Base-by-base conservation (phyloP, 2,329 filamentous ascomycete species). In the Beauveria sp. region DNA sequence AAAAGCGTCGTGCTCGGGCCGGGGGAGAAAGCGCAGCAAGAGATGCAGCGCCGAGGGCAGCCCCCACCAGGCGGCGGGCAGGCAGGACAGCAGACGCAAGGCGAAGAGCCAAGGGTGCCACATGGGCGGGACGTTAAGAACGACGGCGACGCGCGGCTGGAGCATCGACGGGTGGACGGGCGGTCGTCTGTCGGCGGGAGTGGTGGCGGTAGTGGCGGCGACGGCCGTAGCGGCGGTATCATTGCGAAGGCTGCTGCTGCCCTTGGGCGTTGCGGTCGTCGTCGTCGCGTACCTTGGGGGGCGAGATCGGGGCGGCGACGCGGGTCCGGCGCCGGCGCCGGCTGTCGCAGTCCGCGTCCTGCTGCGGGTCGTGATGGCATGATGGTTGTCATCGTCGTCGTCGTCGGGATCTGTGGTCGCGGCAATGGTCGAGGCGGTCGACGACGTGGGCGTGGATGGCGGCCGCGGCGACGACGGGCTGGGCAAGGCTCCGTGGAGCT, bases 111-210 rank as follows among this genome's bases (percentile, higher is more conserved):
- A 87, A 48, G 88, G 79, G 71, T 93, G 87, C 87, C 89, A 93
- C 64, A 80, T 80, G 65, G 80, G 80, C 60, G 88, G 86, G 18
- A 95, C 84, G 57, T 90, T 89, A 52, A 93, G 81, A 38, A 91
- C 83, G 67, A 92, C 88, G 65, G 90, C 90, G 61, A 93, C 85
- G 61, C 89, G 88, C 14, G 90, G 90, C 69, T 92, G 89, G 49
- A 91, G 79, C 58, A 87, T 77, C 18, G 82, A 74, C 40, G 62
- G 62, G 62, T 63, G 62, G 9, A 63, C 34, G n/a, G 55, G 45
- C 55, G 26, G 43, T 26, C 31, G 2, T 18, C 18, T 31, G 18
- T 31, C 57, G 16, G 24, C 16, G 34, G 20, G 34, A 38, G 34
- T 38, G 5, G 34, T 14, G 28, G n/a, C 51, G 38, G 38, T n/a